A percentile compares a stretch with the other conserved stretches of the same genome.
Conservation (phyloP, 2,329 filamentous ascomycete genomes). For the Neonectria magnoliae region DNA sequence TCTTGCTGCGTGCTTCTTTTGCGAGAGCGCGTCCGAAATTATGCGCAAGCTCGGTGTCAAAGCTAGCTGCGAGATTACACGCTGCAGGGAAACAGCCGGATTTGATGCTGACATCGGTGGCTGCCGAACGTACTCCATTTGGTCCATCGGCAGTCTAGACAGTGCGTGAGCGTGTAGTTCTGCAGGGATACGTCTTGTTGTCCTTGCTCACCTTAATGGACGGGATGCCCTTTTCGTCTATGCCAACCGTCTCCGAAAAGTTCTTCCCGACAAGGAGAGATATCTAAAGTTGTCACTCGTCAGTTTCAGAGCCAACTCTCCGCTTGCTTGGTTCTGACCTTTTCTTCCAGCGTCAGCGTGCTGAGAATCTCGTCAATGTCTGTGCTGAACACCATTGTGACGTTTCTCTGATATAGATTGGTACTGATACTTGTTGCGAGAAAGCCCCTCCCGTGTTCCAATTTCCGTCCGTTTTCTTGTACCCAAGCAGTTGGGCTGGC, state of each 20-base stretch:
- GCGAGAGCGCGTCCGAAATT: conserved; percentile 67
- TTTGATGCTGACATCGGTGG: conserved; percentile 42
- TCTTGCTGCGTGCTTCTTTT: conserved; percentile 66
- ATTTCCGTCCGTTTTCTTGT: neutral
- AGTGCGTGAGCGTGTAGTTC: neutral
- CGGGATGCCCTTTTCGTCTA: conserved; percentile 32
- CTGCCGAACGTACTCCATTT: conserved; percentile 48
- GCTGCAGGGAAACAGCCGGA: conserved; percentile 47
- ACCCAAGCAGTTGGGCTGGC: neutral
- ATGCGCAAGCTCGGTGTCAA: conserved; percentile 66
- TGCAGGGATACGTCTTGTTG: fast-evolving
- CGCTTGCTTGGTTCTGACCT: conserved; percentile 8
- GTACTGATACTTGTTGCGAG: neutral
- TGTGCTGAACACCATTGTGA: conserved; percentile 17
- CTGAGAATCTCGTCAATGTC: conserved; percentile 26
- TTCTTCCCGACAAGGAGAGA: conserved; percentile 35
- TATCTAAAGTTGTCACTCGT: conserved; percentile 15
- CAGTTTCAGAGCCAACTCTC: neutral
- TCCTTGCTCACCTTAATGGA: conserved; percentile 28
- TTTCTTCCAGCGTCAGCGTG: conserved; percentile 34
- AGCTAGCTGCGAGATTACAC: conserved; percentile 66
- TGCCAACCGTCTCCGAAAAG: conserved; percentile 37
- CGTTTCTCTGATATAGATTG: neutral
- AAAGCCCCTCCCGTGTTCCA: neutral
- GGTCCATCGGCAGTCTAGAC: conserved; percentile 44